Conservation (phyloP, 352 stramenopile species). For the Globisporangium nunn region DNA sequence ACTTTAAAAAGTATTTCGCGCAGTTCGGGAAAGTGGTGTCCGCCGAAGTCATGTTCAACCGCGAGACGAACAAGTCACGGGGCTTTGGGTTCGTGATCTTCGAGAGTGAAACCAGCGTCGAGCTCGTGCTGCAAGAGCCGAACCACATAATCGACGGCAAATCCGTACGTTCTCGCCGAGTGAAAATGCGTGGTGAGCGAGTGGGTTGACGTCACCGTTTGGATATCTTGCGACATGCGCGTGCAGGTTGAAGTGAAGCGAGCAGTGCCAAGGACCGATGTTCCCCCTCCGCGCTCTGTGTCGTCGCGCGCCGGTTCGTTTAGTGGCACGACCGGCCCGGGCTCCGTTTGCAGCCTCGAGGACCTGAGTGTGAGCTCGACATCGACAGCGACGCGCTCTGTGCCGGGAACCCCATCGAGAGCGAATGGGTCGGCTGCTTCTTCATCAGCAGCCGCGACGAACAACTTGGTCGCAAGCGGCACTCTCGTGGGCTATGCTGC, state of each 20-base stretch:
- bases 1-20: slow-evolving; percentile 91
- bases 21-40: slow-evolving; percentile 91
- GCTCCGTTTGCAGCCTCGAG: slow-evolving; percentile 66
- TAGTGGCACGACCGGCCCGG: slow-evolving; percentile 64
- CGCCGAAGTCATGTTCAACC: slow-evolving; percentile 93
- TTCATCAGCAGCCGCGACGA: slow-evolving; percentile 16
- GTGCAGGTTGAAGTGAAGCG: slow-evolving; percentile 76
- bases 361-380: slow-evolving; percentile 48
- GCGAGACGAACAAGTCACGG: slow-evolving; percentile 91
- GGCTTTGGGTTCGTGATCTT: slow-evolving; percentile 94
- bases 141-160: slow-evolving; percentile 91
- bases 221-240: too few species aligned
- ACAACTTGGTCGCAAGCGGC: slow-evolving; percentile 37
- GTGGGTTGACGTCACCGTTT: too few species aligned
- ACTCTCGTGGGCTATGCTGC: slow-evolving; percentile 72
- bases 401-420: slow-evolving; percentile 53
- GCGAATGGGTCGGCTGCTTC: slow-evolving; percentile 24
- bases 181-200: background rate
- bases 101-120: slow-evolving; percentile 81
- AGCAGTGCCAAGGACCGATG: slow-evolving; percentile 75
- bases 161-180: slow-evolving; percentile 29
- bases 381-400: slow-evolving; percentile 38
- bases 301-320: slow-evolving; percentile 72
- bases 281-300: slow-evolving; percentile 63
- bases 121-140: slow-evolving; percentile 80